phyloP scores from a whole-genome alignment of 192 early-diverging fungal genomes.

The Coemansia erecta region DNA sequence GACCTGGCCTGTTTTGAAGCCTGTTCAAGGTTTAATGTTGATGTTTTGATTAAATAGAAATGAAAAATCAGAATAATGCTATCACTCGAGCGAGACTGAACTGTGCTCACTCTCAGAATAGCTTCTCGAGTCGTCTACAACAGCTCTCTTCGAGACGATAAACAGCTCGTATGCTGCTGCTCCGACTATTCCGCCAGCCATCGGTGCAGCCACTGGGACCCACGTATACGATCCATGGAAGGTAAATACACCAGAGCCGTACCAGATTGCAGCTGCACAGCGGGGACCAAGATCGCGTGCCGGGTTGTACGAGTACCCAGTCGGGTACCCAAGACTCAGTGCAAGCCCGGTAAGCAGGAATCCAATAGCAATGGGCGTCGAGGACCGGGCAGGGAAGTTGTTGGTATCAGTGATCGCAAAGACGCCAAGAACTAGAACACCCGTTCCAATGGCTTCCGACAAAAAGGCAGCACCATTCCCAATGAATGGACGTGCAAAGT shows the following conservation, averaged over 20 bases:
- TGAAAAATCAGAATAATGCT: neutral
- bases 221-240: slow-evolving; percentile 65
- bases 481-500: slow-evolving; percentile 52
- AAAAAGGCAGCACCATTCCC: slow-evolving; percentile 51
- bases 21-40: too few species aligned
- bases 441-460: slow-evolving; percentile 64
- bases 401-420: slow-evolving; percentile 60
- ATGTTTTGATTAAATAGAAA: slow-evolving; percentile 5
- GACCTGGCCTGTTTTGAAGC: neutral
- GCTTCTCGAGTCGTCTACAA: slow-evolving; percentile 23
- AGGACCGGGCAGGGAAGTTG: slow-evolving; percentile 53
- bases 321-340: slow-evolving; percentile 58
- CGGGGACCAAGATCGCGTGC: slow-evolving; percentile 79
- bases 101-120: slow-evolving; percentile 24
- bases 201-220: slow-evolving; percentile 67
- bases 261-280: slow-evolving; percentile 65
- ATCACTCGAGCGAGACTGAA: slow-evolving; percentile 26
- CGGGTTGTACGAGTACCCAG: slow-evolving; percentile 68
- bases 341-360: slow-evolving; percentile 58
- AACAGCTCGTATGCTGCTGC: slow-evolving; percentile 58
- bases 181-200: slow-evolving; percentile 61
- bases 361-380: slow-evolving; percentile 59
- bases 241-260: slow-evolving; percentile 65
- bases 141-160: slow-evolving; percentile 51
- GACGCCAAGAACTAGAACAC: slow-evolving; percentile 59